phyloP scores from a whole-genome alignment of 306 rosid genomes.

The Cucurbita pepo region DNA sequence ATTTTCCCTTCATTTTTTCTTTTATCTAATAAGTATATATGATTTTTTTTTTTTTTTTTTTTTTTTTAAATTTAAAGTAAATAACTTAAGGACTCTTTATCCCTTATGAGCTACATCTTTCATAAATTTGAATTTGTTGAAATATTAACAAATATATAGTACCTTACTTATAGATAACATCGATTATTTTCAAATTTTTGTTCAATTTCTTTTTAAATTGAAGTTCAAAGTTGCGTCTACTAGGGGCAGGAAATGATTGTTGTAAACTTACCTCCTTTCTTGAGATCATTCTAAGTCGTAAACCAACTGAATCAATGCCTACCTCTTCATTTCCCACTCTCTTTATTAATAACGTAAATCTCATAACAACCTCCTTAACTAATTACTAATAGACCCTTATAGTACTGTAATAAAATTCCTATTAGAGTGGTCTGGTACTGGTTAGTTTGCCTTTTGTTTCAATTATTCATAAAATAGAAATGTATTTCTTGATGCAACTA shows the following conservation, averaged over 20 bases:
- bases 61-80: background rate
- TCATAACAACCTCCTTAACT: no score
- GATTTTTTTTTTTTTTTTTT: no score
- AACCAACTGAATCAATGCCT: no score
- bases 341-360: no score
- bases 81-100: background rate
- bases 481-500: background rate
- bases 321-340: no score
- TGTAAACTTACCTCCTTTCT: background rate
- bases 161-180: background rate
- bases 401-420: no score
- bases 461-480: background rate
- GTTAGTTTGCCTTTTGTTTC: background rate
- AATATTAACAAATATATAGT: background rate
- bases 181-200: background rate
- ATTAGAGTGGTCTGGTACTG: background rate
- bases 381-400: no score
- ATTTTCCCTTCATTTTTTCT: background rate
- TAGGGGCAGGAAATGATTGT: background rate
- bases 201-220: background rate
- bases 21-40: no score
- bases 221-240: background rate
- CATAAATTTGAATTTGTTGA: background rate
- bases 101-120: background rate
- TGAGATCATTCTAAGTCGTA: no score